Conservation (phyloP, 2,329 filamentous ascomycete species). For the Pseudogymnoascus pannorum region DNA sequence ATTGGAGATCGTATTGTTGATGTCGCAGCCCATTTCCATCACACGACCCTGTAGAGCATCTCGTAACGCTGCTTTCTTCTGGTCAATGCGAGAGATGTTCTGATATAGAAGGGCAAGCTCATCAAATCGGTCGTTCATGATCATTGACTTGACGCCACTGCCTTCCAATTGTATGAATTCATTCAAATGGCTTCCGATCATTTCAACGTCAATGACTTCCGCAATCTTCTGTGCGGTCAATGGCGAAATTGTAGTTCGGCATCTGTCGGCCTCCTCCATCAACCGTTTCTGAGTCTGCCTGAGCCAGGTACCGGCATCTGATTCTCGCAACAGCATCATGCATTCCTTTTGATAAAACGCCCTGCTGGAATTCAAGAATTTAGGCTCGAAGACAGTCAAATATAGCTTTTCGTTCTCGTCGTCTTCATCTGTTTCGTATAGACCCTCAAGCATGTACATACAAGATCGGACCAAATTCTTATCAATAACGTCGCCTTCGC, state of each 20-base stretch:
- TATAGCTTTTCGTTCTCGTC: conserved; percentile 76
- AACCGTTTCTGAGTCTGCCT: conserved; percentile 67
- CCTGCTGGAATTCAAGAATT: conserved; percentile 64
- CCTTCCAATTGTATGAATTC: conserved; percentile 80
- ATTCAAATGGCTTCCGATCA: conserved; percentile 69
- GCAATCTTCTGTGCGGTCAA: conserved; percentile 67
- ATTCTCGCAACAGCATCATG: conserved; percentile 63
- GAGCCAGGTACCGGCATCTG: conserved; percentile 77
- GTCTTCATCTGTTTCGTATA: conserved; percentile 78
- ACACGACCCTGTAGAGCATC: conserved; percentile 66
- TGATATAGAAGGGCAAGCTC: conserved; percentile 77
- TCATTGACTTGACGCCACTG: conserved; percentile 81
- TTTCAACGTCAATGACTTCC: conserved; percentile 68
- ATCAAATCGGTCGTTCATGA: conserved; percentile 75
- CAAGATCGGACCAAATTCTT: conserved; percentile 74
- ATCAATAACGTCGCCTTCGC: conserved; percentile 83
- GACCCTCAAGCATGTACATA: conserved; percentile 78
- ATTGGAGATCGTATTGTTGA: conserved; percentile 62
- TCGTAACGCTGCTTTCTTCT: conserved; percentile 62
- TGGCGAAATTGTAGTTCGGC: conserved; percentile 67
- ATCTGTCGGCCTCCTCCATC: conserved; percentile 73
- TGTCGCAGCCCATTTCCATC: conserved; percentile 70
- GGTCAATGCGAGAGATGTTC: conserved; percentile 70
- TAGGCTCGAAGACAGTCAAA: conserved; percentile 70
- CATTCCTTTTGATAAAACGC: conserved; percentile 73